Evolutionary conservation across 768 basidiomycete genomes (phyloP), one percentile per base, ranked within the genome.

Genomic region (Zangia roseola): DNA sequence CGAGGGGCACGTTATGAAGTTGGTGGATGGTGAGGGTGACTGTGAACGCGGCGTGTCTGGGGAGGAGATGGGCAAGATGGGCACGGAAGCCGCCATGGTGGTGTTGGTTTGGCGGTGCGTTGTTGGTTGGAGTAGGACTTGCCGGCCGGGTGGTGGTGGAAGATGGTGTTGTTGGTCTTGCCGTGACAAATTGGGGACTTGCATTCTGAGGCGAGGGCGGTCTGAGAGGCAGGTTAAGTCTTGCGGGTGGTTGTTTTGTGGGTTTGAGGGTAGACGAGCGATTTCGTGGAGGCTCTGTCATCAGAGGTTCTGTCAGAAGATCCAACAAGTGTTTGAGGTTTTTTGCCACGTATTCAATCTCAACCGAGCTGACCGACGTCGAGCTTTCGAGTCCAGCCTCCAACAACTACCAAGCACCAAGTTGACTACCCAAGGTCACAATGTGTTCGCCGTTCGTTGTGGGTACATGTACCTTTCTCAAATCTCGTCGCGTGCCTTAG

Each of bases 1-100:
- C 79, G 49, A 88, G 79, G 0, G 88, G 88, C 0, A 91, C 83
- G 55, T 80, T 84, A 17, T 78, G 74, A 19, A 91, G 75, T 55
- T 88, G 79, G 67, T 88, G 84, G 33, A 89, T 73, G 17, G 72
- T 70, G 35, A 90, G 60, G 10, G 73, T 71, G 24, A 81, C 79
- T 45, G 79, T 77, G 68, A 91, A 89, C 43, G 79, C 74, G 4
- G 86, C 79, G 59, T 88, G 84, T 33, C 76, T 73, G 10, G 84
- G 82, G 8, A 86, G 70, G 43, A 86, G 73, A 25, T 83, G 79
- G 24, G 77, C 74, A 1, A 86, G 68, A 44, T 83, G 83, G 0
- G 80, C 76, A 36, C 80, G 81, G n/a, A 86, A 24, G 28, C 58
- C 47, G n/a, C 40, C 28, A 12, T 28, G 8, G 40, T 41, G 42